phyloP scores from a whole-genome alignment of 805 yeast genomes.

The Candida taoyuanica region DNA sequence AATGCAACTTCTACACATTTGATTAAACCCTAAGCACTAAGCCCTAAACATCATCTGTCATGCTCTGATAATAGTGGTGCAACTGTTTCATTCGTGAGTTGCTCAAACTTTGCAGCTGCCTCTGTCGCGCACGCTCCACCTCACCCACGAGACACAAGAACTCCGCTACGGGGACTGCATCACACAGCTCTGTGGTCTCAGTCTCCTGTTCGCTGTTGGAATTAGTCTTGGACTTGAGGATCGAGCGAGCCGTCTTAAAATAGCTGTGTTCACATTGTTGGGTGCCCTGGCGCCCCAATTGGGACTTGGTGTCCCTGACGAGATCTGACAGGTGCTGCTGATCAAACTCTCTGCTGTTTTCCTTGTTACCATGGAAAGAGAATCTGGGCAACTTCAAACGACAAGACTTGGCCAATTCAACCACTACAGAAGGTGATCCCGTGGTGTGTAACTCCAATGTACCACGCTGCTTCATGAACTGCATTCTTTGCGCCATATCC shows the following conservation, averaged over 20 bases:
- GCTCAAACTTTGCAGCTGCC: neutral
- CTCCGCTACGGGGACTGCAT: neutral
- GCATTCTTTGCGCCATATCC: neutral
- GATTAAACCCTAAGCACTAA: no score
- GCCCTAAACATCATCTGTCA: neutral
- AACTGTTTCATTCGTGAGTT: neutral
- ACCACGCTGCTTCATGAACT: conserved; percentile 3
- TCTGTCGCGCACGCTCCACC: neutral
- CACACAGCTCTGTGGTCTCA: neutral
- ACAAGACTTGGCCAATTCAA: conserved; percentile 1
- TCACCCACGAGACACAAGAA: neutral
- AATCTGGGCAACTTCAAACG: conserved; percentile 2
- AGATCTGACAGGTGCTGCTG: no score
- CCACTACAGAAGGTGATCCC: no score
- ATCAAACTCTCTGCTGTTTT: no score
- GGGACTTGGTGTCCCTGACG: no score
- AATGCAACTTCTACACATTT: no score
- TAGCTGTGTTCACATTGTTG: no score
- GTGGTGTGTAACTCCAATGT: neutral
- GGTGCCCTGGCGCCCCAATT: no score
- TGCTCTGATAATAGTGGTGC: neutral
- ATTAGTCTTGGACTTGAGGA: conserved; percentile 6
- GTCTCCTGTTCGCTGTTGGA: neutral
- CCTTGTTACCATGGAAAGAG: neutral
- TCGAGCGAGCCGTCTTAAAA: conserved; percentile 1